Percentiles rank a stretch among this genome's conserved stretches.
Conservation (phyloP, 805 yeast species). For the Metschnikowia aberdeeniae region DNA sequence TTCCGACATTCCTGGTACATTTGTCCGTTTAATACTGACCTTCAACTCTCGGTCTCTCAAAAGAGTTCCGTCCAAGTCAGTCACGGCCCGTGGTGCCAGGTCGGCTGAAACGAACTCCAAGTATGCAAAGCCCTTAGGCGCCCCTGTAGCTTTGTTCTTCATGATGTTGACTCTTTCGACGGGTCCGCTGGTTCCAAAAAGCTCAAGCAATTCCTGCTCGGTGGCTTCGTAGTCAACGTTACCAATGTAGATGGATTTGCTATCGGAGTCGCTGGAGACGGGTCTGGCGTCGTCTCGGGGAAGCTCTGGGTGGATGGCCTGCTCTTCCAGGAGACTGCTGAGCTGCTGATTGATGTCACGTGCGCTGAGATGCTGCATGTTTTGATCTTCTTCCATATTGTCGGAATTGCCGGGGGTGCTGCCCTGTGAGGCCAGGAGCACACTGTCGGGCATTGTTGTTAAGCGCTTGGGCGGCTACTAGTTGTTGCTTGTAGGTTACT, state of each 20-base stretch:
- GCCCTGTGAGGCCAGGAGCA: slow-evolving; percentile 14
- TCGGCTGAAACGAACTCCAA: slow-evolving; percentile 71
- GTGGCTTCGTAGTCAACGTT: slow-evolving; percentile 78
- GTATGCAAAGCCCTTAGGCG: slow-evolving; percentile 85
- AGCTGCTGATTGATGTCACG: slow-evolving; percentile 50
- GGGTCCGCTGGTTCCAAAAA: slow-evolving; percentile 64
- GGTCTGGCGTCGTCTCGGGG: background rate
- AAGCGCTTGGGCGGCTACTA: background rate
- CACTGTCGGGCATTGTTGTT: slow-evolving; percentile 28
- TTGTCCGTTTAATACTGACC: slow-evolving; percentile 75
- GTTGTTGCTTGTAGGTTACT: background rate
- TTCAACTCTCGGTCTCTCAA: slow-evolving; percentile 70
- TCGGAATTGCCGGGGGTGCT: background rate
- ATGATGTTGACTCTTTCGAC: slow-evolving; percentile 78
- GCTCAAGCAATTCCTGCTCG: slow-evolving; percentile 75
- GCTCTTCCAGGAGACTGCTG: slow-evolving; percentile 4
- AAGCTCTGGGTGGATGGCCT: background rate
- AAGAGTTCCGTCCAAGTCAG: slow-evolving; percentile 54
- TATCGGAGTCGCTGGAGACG: slow-evolving; percentile 52
- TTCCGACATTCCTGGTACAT: slow-evolving; percentile 62
- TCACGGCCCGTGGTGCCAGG: slow-evolving; percentile 62
- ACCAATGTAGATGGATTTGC: slow-evolving; percentile 76
- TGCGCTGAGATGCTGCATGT: slow-evolving; percentile 44
- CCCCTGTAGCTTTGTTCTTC: slow-evolving; percentile 69
- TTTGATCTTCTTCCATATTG: slow-evolving; percentile 28